A percentile compares a stretch with the other conserved stretches of the same genome.
phyloP scores from a whole-genome alignment of 2,329 filamentous ascomycete species.

The Trichoderma atroviride region DNA sequence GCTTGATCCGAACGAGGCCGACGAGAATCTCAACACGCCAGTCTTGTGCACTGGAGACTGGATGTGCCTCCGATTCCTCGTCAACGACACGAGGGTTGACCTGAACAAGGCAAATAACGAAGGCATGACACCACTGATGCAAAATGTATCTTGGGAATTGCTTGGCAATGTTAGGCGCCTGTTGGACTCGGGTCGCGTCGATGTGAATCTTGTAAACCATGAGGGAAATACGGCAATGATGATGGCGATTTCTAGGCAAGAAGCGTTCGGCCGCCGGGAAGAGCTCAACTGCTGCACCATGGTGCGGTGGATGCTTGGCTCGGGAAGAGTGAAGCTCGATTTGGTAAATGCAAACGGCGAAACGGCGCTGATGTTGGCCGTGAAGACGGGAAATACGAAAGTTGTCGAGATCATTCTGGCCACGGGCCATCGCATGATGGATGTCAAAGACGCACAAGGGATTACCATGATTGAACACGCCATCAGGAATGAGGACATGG shows the following conservation, averaged over 20 bases:
- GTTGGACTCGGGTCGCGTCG: neutral
- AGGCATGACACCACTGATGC: neutral
- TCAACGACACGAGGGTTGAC: neutral
- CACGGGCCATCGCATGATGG: neutral
- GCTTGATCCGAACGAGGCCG: neutral
- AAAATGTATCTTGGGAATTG: rapidly evolving
- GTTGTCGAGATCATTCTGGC: neutral
- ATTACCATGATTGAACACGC: neutral
- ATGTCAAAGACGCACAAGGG: neutral
- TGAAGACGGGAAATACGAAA: neutral
- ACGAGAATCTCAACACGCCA: neutral
- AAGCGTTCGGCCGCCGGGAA: rapidly evolving
- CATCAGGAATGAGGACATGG: no score
- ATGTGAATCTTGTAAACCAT: neutral
- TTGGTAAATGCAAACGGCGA: neutral
- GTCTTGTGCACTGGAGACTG: neutral
- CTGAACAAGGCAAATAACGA: neutral
- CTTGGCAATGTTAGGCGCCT: neutral
- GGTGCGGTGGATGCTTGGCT: neutral
- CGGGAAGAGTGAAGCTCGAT: neutral
- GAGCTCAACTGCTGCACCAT: neutral
- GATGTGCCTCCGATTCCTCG: neutral
- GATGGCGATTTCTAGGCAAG: neutral
- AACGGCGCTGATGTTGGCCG: neutral
- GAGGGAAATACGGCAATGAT: neutral